phyloP scores from a whole-genome alignment of 768 basidiomycete genomes.

The Chalciporus sphaerocephalus region DNA sequence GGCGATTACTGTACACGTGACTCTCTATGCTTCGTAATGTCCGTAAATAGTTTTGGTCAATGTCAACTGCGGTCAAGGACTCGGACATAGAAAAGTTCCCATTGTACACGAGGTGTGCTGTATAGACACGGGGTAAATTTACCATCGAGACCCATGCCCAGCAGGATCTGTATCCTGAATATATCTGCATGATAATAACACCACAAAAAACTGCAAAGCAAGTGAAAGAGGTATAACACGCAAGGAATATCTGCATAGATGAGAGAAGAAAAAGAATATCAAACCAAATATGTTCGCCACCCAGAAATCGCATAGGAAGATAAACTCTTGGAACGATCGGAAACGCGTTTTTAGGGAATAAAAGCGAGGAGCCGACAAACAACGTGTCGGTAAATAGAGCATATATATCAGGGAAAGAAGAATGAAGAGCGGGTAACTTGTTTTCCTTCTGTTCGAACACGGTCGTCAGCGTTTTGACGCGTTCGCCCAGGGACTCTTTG shows the following conservation, averaged over 20 bases:
- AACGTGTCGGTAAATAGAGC: slow-evolving; percentile 17
- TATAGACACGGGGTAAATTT: background rate
- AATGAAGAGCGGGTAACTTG: background rate
- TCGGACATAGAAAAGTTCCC: background rate
- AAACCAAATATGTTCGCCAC: slow-evolving; percentile 6
- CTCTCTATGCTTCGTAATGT: no score
- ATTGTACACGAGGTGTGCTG: slow-evolving; percentile 5
- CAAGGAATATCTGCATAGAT: slow-evolving; percentile 13
- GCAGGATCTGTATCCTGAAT: slow-evolving; percentile 7
- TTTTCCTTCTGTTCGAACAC: background rate
- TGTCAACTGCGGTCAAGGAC: no score
- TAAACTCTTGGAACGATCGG: slow-evolving; percentile 13
- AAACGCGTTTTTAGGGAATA: slow-evolving; percentile 14
- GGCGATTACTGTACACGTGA: slow-evolving; percentile 11
- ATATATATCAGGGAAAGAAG: slow-evolving; percentile 8
- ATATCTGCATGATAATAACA: slow-evolving; percentile 5
- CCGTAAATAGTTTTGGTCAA: no score
- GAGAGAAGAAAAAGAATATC: slow-evolving; percentile 1
- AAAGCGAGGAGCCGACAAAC: slow-evolving; percentile 6
- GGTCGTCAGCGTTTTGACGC: slow-evolving; percentile 23
- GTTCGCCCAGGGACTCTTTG: slow-evolving; percentile 32
- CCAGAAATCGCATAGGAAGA: slow-evolving; percentile 16
- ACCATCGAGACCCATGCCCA: slow-evolving; percentile 11
- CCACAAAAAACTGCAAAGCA: slow-evolving; percentile 7
- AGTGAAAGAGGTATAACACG: slow-evolving; percentile 1